These are phyloP conservation scores for Anastatica hierochuntica DNA, from an alignment of 345 rosid species.

Conservation along the genomic window DNA sequence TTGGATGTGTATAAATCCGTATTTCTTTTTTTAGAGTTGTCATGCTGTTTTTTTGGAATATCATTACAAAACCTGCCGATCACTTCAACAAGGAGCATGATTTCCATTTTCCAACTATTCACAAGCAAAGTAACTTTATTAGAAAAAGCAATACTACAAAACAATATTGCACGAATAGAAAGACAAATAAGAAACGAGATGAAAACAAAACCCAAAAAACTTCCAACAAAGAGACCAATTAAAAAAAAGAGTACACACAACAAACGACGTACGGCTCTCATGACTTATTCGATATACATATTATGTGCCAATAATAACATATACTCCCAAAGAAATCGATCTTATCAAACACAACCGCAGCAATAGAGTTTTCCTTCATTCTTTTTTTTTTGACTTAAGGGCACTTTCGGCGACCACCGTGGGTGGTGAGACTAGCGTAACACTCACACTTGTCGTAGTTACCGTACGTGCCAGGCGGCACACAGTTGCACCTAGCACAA, in stretches of 20 bases:
- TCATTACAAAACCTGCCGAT: not conserved
- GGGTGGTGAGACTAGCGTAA: slow-evolving; percentile 62
- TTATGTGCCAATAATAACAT: too few species aligned
- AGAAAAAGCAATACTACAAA: slow-evolving; percentile 2
- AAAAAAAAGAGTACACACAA: slow-evolving; percentile 9
- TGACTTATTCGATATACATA: slow-evolving; percentile 6
- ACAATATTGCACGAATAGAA: not conserved
- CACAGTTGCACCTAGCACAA: slow-evolving; percentile 63
- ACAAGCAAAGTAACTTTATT: slow-evolving; percentile 3
- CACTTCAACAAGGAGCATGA: not conserved
- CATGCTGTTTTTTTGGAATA: too few species aligned
- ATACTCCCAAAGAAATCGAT: slow-evolving; percentile 6
- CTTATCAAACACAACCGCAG: not conserved
- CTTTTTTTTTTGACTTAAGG: slow-evolving; percentile 34
- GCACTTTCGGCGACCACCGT: slow-evolving; percentile 66
- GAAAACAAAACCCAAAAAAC: not conserved
- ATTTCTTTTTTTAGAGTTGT: too few species aligned
- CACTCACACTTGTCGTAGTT: slow-evolving; percentile 57
- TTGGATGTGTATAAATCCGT: too few species aligned
- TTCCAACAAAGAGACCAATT: slow-evolving; percentile 4
- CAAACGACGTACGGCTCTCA: slow-evolving; percentile 11
- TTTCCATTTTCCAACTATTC: not conserved
- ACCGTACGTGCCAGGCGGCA: slow-evolving; percentile 69
- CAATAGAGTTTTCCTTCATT: too few species aligned
- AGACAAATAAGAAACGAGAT: not conserved